Base-by-base conservation (phyloP, 2,329 filamentous ascomycete genomes). In the Macrophomina pseudophaseolina region DNA sequence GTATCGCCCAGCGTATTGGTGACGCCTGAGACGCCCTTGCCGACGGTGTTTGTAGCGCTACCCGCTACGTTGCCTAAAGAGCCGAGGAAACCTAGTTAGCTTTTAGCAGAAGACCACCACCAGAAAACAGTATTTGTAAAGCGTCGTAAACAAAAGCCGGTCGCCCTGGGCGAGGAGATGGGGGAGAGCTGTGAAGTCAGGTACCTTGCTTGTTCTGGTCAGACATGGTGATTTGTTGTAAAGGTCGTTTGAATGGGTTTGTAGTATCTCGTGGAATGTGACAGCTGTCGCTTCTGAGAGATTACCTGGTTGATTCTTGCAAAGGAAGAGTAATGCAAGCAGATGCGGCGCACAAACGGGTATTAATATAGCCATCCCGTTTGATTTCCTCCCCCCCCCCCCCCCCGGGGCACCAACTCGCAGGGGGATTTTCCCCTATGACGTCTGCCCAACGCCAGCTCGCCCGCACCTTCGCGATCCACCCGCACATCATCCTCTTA, bases 401-500 rank as follows among this genome's bases (percentile, higher is more conserved):
- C 28, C n/a, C 30, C 12, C 7, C 32, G 14, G 28, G 16, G 32
- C 11, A n/a, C 33, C 18, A 14, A 23, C 16, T 18, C 18, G 32
- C 58, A 48, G 14, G 56, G 40, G 38, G 23, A 23, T 23, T 23
- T 12, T 12, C 44, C 49, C n/a, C 58, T 62, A 62, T 62, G 58
- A 62, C 58, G 58, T 62, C 42, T 49, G n/a, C 40, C 42, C 44
- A 23, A 62, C 71, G 35, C 64, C 66, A 49, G 70, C 23, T 23
- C 60, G 64, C 65, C 68, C 49, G 66, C 70, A 28, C 66, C 70
- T 23, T 32, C 70, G 67, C 42, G 65, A 70, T 69, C 70, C 72
- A 58, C 64, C 72, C n/a, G 30, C 53, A n/a, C 3, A 23, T 23
- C 23, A 23, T 23, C 23, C 23, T 70, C 75, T 68, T 76, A 76